phyloP scores from a whole-genome alignment of 495 filamentous ascomycete genomes.

The Evernia prunastri region DNA sequence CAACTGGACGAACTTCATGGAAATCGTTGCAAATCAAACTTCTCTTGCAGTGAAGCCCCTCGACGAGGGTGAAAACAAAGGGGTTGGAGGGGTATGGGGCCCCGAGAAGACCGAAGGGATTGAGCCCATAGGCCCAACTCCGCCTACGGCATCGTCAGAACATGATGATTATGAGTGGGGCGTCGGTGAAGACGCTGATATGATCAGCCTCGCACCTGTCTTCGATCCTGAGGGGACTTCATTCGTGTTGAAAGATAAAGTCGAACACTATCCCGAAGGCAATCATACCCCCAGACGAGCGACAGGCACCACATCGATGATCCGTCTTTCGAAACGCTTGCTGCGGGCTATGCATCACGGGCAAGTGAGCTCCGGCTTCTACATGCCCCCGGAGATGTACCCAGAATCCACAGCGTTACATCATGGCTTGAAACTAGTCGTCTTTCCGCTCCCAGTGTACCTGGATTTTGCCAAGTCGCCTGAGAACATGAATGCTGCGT shows the following conservation, averaged over 20 bases:
- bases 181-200: conserved; percentile 67
- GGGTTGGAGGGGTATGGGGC: conserved; percentile 53
- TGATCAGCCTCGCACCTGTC: conserved; percentile 64
- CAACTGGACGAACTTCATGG: conserved; percentile 48
- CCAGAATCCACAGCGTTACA: conserved; percentile 57
- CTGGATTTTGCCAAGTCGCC: conserved; percentile 55
- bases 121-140: conserved; percentile 52
- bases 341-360: conserved; percentile 59
- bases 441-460: conserved; percentile 64
- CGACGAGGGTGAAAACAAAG: conserved; percentile 23
- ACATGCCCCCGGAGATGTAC: conserved; percentile 64
- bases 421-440: conserved; percentile 67
- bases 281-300: conserved; percentile 55
- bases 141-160: conserved; percentile 46
- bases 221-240: conserved; percentile 57
- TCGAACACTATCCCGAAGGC: conserved; percentile 56
- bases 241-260: conserved; percentile 56
- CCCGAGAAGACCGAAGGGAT: conserved; percentile 47
- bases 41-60: neutral
- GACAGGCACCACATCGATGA: conserved; percentile 56
- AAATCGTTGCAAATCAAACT: conserved; percentile 38
- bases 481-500: conserved; percentile 49
- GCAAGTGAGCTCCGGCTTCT: conserved; percentile 53
- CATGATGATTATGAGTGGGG: conserved; percentile 66
- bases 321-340: conserved; percentile 55